Evolutionary conservation across 139 green algal species (phyloP).

Genomic region (Chara braunii): DNA sequence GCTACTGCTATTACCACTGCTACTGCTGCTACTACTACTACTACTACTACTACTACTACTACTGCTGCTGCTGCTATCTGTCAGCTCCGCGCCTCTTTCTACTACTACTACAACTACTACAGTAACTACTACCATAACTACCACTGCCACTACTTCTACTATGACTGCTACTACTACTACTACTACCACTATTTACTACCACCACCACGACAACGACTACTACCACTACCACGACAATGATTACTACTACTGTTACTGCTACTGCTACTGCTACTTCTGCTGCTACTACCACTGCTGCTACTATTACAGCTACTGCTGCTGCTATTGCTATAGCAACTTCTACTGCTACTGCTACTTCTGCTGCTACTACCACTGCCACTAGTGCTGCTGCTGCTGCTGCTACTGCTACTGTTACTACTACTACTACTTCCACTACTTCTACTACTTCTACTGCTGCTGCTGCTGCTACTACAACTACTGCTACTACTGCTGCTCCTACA

Average conservation of each 20-base stretch:
- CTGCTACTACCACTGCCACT: background rate
- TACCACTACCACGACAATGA: background rate
- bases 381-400: background rate
- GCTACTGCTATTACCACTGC: background rate
- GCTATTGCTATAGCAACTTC: background rate
- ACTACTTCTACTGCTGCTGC: background rate
- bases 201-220: background rate
- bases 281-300: background rate
- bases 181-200: background rate
- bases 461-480: background rate
- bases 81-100: background rate
- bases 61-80: background rate
- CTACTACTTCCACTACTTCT: background rate
- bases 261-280: background rate
- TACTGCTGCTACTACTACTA: constrained; percentile 3
- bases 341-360: constrained; percentile 2
- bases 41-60: constrained; percentile 3
- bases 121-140: background rate
- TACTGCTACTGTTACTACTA: constrained; percentile 1
- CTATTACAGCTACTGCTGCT: background rate
- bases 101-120: constrained; percentile 6
- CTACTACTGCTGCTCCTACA: background rate
- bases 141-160: background rate
- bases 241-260: no score
- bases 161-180: constrained; percentile 1